Evolutionary conservation across 768 basidiomycete species (phyloP), one percentile per base, ranked within the genome.

Genomic region (Tylopilus rubrobrunneus): DNA sequence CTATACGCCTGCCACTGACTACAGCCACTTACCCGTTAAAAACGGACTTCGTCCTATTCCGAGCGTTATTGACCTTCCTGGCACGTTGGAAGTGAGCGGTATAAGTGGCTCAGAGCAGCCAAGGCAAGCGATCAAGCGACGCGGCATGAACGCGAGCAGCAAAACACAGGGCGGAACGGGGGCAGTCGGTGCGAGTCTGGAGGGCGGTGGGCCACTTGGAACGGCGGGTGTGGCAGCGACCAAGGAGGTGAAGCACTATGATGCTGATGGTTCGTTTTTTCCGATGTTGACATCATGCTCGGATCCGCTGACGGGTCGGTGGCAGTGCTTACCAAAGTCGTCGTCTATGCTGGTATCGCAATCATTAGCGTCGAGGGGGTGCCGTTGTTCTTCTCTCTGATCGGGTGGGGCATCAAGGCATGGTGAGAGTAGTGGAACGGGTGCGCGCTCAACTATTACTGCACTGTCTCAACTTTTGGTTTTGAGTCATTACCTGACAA

Each of bases 1-100:
- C 72, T 97, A 98, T 68, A 89, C 86, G 6, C 87, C 92, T 28
- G 91, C 94, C 29, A 93, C 92, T 62, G 93, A 94, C 61, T 97
- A 97, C 69, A 78, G 77, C 29, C 77, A 69, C 27, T 82, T 89
- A 1, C 87, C 87, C 0, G 72, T 79, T 33, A 82, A 85, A 56
- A 72, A 71, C 21, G 72, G 76, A 7, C 70, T 94, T 44, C 82
- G 81, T 50, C 79, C 91, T 0, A 84, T 96, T 59, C 94, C 94
- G 9, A 87, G 85, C 67, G 83, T 95, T 48, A 87, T 97, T 56
- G 90, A 95, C 64, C 76, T 97, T 12, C 81, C 88, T 0, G 51
- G 56, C 17, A 68, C 71, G 21, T 66, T 75, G 53, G 73, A 74
- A 45, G 68, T 64, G 28, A 72, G 74, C 11, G 72, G 77, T 7